These are phyloP conservation scores for Xylaria sp. DNA, from an alignment of 2,329 filamentous ascomycete species.

Conservation along the genomic window DNA sequence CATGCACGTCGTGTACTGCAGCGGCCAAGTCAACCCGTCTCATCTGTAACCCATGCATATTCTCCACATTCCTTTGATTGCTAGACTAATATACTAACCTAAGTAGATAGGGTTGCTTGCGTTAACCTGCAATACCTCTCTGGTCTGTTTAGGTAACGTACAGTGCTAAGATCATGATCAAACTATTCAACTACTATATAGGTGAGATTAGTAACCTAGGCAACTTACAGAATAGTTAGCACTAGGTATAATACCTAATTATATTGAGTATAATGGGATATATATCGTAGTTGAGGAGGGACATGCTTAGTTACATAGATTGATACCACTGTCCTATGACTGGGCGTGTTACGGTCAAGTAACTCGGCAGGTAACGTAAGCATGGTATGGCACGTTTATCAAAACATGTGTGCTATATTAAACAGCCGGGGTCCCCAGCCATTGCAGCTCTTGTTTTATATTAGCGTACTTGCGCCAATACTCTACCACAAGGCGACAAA, in stretches of 20 bases:
- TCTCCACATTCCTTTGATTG: conserved; percentile 3
- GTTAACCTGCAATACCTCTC: neutral
- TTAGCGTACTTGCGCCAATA: neutral
- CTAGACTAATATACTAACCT: neutral
- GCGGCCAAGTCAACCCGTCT: conserved; percentile 2
- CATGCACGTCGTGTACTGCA: neutral
- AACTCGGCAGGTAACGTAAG: neutral
- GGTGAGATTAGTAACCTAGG: neutral
- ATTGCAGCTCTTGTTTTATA: neutral
- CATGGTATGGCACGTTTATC: neutral
- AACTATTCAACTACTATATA: neutral
- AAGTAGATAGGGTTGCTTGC: neutral
- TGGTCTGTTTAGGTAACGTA: neutral
- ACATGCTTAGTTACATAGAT: conserved; percentile 2
- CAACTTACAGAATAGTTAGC: neutral
- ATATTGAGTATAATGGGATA: neutral
- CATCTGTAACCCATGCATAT: conserved; percentile 3
- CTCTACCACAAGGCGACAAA: neutral
- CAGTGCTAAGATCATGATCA: conserved; percentile 2
- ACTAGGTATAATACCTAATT: neutral
- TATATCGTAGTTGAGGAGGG: neutral
- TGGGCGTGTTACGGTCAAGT: neutral
- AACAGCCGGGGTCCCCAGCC: neutral
- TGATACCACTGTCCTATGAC: neutral
- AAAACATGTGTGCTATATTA: neutral